A percentile compares a stretch with the other conserved stretches of the same genome.
Conservation (phyloP, 257 asterid genomes). For the Forsythia suspensa region DNA sequence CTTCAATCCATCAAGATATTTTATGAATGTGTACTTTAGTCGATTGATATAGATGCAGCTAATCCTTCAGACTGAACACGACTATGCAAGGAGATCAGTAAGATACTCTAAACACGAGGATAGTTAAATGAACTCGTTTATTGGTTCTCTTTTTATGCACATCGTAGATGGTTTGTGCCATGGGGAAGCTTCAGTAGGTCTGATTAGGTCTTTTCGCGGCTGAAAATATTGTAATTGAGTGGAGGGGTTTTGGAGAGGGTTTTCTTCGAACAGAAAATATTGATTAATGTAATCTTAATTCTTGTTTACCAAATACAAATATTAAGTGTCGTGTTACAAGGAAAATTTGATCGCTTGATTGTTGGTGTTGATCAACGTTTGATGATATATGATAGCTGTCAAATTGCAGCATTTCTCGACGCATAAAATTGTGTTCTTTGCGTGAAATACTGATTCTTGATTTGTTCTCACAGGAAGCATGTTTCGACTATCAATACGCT, state of each 20-base stretch:
- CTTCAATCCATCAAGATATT: conserved; percentile 91
- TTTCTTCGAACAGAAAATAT: conserved; percentile 22
- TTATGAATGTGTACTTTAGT: conserved; percentile 89
- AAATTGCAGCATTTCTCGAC: not conserved
- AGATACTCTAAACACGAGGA: conserved; percentile 1
- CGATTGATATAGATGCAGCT: conserved; percentile 44
- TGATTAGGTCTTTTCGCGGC: conserved; percentile 19
- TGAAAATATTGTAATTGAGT: conserved; percentile 22
- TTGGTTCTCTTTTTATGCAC: conserved; percentile 8
- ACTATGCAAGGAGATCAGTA: conserved; percentile 22
- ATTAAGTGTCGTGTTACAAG: conserved; percentile 16
- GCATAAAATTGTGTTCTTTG: not conserved
- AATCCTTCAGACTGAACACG: conserved; percentile 26
- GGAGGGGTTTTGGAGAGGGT: conserved; percentile 9
- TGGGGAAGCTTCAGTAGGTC: conserved; percentile 23
- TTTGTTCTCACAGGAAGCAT: not conserved
- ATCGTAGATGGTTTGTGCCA: conserved; percentile 18
- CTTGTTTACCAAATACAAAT: conserved; percentile 4
- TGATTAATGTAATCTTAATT: conserved; percentile 25
- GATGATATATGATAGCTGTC: conserved; percentile 19
- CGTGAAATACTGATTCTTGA: not conserved
- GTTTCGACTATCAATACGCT: not conserved
- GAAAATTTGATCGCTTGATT: conserved; percentile 1
- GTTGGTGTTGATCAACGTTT: conserved; percentile 17
- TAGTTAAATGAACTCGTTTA: not conserved